Evolutionary conservation across 1,139 yeast genomes (phyloP), one percentile per base, ranked within the genome.

Genomic region (Kodamaea plutei): DNA sequence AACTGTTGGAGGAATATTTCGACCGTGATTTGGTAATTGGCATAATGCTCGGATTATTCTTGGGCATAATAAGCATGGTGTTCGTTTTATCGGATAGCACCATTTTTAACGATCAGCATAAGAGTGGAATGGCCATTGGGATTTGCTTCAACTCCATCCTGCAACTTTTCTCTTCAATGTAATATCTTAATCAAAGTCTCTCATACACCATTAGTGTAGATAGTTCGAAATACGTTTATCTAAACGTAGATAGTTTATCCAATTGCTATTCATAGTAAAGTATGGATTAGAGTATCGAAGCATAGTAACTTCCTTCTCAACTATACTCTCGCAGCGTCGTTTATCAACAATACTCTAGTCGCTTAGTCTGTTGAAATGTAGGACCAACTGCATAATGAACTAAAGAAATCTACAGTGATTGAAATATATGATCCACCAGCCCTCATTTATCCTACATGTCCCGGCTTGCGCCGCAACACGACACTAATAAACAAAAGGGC

Each of bases 101-200:
- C 1, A 54, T 72, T 15, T 78, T 82, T 46, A 75, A 67, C 47
- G 73, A 69, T 43, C 60, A 76, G 36, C 82, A 79, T 33, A 69
- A 68, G 42, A 73, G 76, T 77, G 73, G 85, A 6, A 64, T 82
- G 2, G 52, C 78, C 31, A 76, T 75, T 6, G 91, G 91, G 1
- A 58, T 80, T 9, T 53, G 73, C 31, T 61, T 76, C 28, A 81
- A 81, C 50, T 21, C 25, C 23, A 22, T 30, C 20, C 19, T 18
- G 12, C 21, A 19, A 18, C 11, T 17, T 11, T 18, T 10, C 8
- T 18, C n/a, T 8, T 18, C 20, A 18, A 8, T 18, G 8, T 18
- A 18, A 18, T 8, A 18, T 4, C 20, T 18, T 8, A n/a, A n/a
- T n/a, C n/a, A n/a, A n/a, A n/a, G n/a, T n/a, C n/a, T n/a, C n/a